Base-by-base conservation (phyloP, 441 rosid species). In the Gossypium davidsonii region DNA sequence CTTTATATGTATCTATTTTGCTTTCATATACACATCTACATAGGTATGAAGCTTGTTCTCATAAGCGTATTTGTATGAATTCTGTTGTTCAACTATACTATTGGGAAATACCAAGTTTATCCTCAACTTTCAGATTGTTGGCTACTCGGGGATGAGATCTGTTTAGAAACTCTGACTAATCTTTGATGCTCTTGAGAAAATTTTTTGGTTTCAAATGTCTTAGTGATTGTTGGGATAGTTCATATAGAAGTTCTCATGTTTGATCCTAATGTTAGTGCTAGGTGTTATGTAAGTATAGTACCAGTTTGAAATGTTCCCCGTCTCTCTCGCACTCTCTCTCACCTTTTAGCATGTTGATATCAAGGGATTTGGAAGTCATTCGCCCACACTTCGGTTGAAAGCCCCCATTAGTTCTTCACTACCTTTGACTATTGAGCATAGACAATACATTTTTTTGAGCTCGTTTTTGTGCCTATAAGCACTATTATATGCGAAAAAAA, bases 391-490 rank as follows among this genome's bases (percentile, higher is more conserved):
- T n/a, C 3, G 26, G 44, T 49, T 67, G 71, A 49, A 49, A 67
- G 18, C 8, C 42, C 58, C 44, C 71, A 15, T 67, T 49, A 25
- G 8, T 67, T 67, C 71, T 67, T 21, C 18, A n/a, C 18, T n/a
- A 18, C 31, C 6, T 64, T 64, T 42, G 31, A 20, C 6, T 67
- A 28, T 26, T 48, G 58, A 49, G 44, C 58, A 67, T 21, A 25
- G 20, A 48, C 14, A n/a, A 25, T 67, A 4, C 37, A 8, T 23
- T 71, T 58, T 28, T 57, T 11, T 18, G 1, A 48, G 53, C 12
- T 70, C 21, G 58, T 26, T 48, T 25, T 67, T 67, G n/a, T 67
- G 42, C 23, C 44, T 67, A n/a, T 26, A 49, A 67, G 71, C 58
- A 25, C 58, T 25, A 25, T 67, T 49, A 25, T 21, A 26, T 67